A percentile compares a stretch with the other conserved stretches of the same genome.
Conservation (phyloP, 2,329 filamentous ascomycete genomes). For the Verticillium longisporum region DNA sequence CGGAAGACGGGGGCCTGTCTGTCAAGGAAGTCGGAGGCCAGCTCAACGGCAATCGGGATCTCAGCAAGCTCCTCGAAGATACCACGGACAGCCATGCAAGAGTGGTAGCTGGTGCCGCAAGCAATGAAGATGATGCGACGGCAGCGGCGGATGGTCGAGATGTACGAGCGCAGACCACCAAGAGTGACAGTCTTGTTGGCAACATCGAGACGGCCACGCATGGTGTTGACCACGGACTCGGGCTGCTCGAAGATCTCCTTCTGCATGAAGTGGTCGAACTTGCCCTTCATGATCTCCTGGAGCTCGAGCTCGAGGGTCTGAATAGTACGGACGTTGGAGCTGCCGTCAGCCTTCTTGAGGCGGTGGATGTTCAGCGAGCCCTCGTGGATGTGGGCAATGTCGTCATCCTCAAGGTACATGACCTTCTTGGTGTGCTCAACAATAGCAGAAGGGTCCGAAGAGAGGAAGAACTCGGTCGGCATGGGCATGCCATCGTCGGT, state of each 20-base stretch:
- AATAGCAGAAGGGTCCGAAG: conserved; percentile 95
- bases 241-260: conserved; percentile 99
- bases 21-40: conserved; percentile 97
- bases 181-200: conserved; percentile 93
- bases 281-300: conserved; percentile 99
- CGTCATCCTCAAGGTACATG: conserved; percentile 97
- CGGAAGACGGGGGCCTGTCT: conserved; percentile 96
- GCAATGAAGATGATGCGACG: conserved; percentile 98
- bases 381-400: conserved; percentile 99
- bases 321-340: conserved; percentile 94
- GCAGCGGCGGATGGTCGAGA: conserved; percentile 92
- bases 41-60: conserved; percentile 93
- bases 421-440: conserved; percentile 99
- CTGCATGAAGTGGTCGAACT: conserved; percentile 99
- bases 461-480: conserved; percentile 98
- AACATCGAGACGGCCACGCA: conserved; percentile 95
- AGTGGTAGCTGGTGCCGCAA: conserved; percentile 97
- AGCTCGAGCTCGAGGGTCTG: conserved; percentile 98
- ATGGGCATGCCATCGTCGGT: conserved; percentile 97
- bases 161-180: conserved; percentile 92
- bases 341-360: conserved; percentile 92
- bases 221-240: conserved; percentile 98
- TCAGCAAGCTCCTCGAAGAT: conserved; percentile 97
- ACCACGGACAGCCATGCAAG: conserved; percentile 98
- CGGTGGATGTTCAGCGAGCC: conserved; percentile 98